These are phyloP conservation scores for Neurospora sp. DNA, from an alignment of 495 filamentous ascomycete species.

Conservation along the genomic window DNA sequence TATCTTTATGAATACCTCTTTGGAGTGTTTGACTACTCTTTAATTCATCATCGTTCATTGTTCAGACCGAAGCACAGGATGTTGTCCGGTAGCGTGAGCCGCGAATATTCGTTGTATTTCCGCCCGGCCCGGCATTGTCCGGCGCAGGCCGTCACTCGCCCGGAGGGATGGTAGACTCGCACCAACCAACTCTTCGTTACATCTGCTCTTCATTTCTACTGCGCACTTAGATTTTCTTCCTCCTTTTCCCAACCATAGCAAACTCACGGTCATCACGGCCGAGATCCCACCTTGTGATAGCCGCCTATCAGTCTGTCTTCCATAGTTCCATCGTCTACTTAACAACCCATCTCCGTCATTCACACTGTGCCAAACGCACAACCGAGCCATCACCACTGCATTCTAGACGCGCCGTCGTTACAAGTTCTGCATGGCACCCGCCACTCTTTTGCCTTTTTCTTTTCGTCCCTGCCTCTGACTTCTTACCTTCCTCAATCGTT, in stretches of 20 bases:
- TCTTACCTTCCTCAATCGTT: too few species aligned
- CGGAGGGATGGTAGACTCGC: too few species aligned
- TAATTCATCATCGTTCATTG: background rate
- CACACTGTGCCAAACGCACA: too few species aligned
- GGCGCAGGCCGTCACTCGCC: background rate
- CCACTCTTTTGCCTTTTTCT: too few species aligned
- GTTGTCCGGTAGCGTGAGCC: background rate
- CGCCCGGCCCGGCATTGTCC: background rate
- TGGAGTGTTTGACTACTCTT: background rate
- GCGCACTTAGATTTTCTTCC: background rate
- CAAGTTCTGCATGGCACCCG: background rate
- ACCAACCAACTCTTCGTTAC: too few species aligned
- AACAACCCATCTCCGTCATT: background rate
- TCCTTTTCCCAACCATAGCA: background rate
- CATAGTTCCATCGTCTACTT: background rate
- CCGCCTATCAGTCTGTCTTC: background rate
- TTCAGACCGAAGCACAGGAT: background rate
- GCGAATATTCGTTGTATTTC: background rate
- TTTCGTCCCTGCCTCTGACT: too few species aligned
- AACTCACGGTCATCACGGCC: background rate
- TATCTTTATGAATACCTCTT: background rate
- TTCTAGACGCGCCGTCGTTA: background rate
- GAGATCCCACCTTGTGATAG: background rate
- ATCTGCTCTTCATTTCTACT: background rate
- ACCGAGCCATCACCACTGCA: too few species aligned